Evolutionary conservation across 257 asterid genomes (phyloP).

Genomic region (Nicotiana tabacum): DNA sequence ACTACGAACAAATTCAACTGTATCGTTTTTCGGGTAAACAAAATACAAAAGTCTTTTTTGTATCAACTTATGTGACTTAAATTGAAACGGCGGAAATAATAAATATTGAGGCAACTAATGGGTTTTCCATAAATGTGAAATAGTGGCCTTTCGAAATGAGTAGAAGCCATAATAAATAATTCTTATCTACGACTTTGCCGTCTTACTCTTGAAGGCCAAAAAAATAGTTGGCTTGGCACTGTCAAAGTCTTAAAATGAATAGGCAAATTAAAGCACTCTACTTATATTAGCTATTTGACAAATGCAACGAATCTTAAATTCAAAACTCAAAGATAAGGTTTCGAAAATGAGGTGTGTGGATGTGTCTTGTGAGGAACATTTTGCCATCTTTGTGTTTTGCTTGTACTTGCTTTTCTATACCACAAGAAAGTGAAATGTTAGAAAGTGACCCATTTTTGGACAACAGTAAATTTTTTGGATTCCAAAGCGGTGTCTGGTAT

Average conservation of each 20-base stretch:
- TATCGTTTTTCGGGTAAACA: too few relatives aligned
- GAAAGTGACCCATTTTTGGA: not conserved
- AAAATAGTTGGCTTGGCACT: not conserved
- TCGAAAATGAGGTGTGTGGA: conserved; percentile 2
- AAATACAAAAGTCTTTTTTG: too few relatives aligned
- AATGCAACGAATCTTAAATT: not conserved
- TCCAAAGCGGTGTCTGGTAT: too few relatives aligned
- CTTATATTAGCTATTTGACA: not conserved
- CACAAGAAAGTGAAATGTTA: not conserved
- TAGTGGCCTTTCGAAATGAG: not conserved
- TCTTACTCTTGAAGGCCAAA: not conserved
- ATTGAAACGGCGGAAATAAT: too few relatives aligned
- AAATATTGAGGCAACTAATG: too few relatives aligned
- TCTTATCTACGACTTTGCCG: not conserved
- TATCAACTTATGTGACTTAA: too few relatives aligned
- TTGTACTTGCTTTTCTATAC: not conserved
- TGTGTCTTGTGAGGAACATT: not conserved
- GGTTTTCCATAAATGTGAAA: too few relatives aligned
- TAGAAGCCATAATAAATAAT: not conserved
- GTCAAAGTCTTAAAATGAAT: not conserved
- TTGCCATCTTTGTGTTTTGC: not conserved
- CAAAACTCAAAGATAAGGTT: not conserved
- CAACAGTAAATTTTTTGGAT: too few relatives aligned
- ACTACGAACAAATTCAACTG: too few relatives aligned
- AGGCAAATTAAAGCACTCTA: not conserved